Percentiles rank a stretch among this genome's conserved stretches.
Conservation (phyloP, 768 basidiomycete genomes). For the Kockovaella imperatae region DNA sequence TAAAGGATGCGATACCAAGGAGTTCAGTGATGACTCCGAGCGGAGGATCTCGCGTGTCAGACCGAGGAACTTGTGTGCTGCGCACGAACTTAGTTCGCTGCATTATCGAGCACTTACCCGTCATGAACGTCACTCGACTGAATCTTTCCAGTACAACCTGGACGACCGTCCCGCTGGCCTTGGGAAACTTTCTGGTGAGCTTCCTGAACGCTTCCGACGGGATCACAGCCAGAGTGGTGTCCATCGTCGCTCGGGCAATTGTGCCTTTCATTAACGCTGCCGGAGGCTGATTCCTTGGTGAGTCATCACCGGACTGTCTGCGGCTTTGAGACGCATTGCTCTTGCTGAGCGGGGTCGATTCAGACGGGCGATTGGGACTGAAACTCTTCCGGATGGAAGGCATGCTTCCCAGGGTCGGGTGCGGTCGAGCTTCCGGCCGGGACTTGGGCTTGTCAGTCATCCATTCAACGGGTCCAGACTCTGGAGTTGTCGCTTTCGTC, state of each 20-base stretch:
- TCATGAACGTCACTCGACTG: slow-evolving; percentile 93
- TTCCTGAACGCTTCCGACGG: slow-evolving; percentile 94
- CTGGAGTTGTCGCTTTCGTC: slow-evolving; percentile 11
- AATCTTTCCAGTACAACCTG: slow-evolving; percentile 93
- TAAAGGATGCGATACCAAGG: slow-evolving; percentile 90
- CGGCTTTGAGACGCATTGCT: neutral
- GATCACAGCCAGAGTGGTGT: slow-evolving; percentile 95
- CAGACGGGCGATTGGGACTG: neutral
- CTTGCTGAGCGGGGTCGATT: neutral
- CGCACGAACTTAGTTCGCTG: neutral
- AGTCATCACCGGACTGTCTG: neutral
- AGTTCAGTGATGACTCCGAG: slow-evolving; percentile 94
- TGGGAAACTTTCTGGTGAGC: slow-evolving; percentile 91
- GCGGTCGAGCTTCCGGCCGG: neutral
- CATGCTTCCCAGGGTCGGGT: neutral
- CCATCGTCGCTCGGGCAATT: slow-evolving; percentile 85
- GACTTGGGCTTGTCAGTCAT: neutral
- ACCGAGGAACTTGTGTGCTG: slow-evolving; percentile 84
- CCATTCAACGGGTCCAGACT: neutral
- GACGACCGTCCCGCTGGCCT: slow-evolving; percentile 91
- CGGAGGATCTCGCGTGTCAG: slow-evolving; percentile 89
- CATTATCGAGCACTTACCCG: slow-evolving; percentile 47
- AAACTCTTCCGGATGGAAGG: no score
- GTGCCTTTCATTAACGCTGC: slow-evolving; percentile 27
- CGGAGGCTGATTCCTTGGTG: neutral